Percentiles rank a stretch among this genome's conserved stretches.
Conservation (phyloP, 768 basidiomycete species). For the Auricularia sp. region DNA sequence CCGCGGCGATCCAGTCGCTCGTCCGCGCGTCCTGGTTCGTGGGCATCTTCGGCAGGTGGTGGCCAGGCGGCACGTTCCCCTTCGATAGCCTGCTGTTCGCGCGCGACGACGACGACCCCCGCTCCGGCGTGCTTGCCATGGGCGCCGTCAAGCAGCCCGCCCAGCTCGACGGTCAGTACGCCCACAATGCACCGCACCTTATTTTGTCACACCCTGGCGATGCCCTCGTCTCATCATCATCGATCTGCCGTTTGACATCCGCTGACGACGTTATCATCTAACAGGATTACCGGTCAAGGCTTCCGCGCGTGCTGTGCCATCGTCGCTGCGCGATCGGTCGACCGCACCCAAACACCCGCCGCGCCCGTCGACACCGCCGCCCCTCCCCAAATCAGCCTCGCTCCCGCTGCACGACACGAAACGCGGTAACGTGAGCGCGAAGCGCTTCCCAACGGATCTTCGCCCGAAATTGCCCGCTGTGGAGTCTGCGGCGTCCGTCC, state of each 20-base stretch:
- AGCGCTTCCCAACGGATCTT: constrained; percentile 6
- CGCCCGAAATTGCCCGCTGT: constrained; percentile 12
- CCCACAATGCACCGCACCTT: not conserved
- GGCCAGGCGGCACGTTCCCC: constrained; percentile 67
- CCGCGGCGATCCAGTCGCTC: not conserved
- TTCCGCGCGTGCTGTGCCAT: not conserved
- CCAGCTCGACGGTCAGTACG: constrained; percentile 49
- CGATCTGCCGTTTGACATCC: no score
- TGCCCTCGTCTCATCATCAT: no score
- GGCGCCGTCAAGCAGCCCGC: constrained; percentile 63
- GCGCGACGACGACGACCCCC: constrained; percentile 65
- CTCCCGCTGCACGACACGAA: constrained; percentile 59
- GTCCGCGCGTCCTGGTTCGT: constrained; percentile 75
- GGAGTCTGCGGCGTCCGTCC: not conserved
- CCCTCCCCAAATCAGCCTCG: constrained; percentile 72
- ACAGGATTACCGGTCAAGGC: not conserved
- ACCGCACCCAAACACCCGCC: constrained; percentile 8
- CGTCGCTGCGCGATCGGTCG: not conserved
- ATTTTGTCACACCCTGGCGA: no score
- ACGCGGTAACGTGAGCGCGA: constrained; percentile 16
- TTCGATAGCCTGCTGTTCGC: constrained; percentile 47
- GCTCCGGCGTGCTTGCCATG: constrained; percentile 66
- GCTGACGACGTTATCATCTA: not conserved
- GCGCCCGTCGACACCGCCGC: constrained; percentile 70
- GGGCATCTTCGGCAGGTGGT: constrained; percentile 87